Evolutionary conservation across 208 protist genomes (phyloP).

Genomic region (Jaenimonas drosophilae): DNA sequence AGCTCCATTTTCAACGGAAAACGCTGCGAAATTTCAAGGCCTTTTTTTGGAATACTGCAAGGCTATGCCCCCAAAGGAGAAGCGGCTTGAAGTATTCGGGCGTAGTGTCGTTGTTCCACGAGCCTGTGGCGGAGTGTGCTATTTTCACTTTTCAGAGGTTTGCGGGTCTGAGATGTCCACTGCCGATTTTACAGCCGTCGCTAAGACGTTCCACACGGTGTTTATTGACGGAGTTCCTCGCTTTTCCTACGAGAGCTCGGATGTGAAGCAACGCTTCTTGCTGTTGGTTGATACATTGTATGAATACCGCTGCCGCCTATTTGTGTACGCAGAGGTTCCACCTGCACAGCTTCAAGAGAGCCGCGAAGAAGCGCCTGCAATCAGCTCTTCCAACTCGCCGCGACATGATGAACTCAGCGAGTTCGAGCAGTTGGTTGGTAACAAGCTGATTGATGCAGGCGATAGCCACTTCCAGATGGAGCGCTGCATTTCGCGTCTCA

Average conservation of each 20-base stretch:
- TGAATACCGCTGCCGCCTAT: conserved; percentile 70
- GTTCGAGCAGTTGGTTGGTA: conserved; percentile 64
- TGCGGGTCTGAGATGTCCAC: conserved; percentile 58
- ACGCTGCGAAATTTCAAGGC: conserved; percentile 49
- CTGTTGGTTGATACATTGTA: conserved; percentile 88
- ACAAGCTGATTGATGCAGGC: conserved; percentile 44
- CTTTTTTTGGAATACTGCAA: conserved; percentile 80
- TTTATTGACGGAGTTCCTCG: conserved; percentile 81
- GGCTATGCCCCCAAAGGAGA: conserved; percentile 41
- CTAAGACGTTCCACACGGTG: conserved; percentile 78
- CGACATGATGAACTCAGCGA: conserved; percentile 42
- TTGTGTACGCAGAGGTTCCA: conserved; percentile 59
- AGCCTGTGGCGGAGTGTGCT: conserved; percentile 63
- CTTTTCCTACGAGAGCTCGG: conserved; percentile 60
- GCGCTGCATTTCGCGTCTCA: conserved; percentile 71
- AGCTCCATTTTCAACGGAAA: conserved; percentile 44
- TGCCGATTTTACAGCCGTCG: conserved; percentile 82
- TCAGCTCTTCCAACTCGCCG: not conserved
- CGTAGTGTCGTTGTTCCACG: conserved; percentile 58
- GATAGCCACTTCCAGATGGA: conserved; percentile 83
- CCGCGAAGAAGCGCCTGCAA: conserved; percentile 14
- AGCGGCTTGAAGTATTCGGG: conserved; percentile 61
- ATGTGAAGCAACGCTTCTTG: conserved; percentile 82
- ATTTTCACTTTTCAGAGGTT: conserved; percentile 77
- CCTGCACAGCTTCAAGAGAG: conserved; percentile 36